Evolutionary conservation across 1,284 basidiomycete genomes (phyloP).

Genomic region (Meira nashicola): DNA sequence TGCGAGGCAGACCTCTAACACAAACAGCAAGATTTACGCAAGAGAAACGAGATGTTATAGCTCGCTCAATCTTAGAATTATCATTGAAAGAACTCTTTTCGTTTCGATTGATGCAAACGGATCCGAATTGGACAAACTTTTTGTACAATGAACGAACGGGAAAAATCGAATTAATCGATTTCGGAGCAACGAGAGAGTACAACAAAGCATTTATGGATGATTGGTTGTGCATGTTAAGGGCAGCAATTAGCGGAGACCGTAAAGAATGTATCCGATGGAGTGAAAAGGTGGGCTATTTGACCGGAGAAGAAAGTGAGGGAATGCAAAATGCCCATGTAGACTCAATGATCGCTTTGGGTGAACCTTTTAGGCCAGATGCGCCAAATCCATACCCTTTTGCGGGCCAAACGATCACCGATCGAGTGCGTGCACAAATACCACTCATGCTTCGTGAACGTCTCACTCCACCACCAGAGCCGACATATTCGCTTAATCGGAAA

Average conservation of each 20-base stretch:
- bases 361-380: constrained; percentile 67
- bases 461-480: constrained; percentile 88
- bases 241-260: constrained; percentile 69
- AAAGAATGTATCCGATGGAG: constrained; percentile 71
- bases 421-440: constrained; percentile 77
- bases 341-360: constrained; percentile 71
- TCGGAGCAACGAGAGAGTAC: constrained; percentile 88
- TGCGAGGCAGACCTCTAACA: constrained; percentile 74
- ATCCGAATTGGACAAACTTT: constrained; percentile 98
- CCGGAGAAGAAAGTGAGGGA: constrained; percentile 78
- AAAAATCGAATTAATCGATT: constrained; percentile 83
- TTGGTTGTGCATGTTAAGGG: constrained; percentile 75
- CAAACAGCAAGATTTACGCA: constrained; percentile 63
- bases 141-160: constrained; percentile 65
- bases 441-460: constrained; percentile 82
- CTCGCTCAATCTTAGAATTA: constrained; percentile 72
- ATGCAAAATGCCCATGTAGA: constrained; percentile 85
- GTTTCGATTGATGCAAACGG: constrained; percentile 93
- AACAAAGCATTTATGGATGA: constrained; percentile 78
- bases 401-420: constrained; percentile 63
- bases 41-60: constrained; percentile 74
- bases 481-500: constrained; percentile 92
- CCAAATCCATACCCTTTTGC: constrained; percentile 67
- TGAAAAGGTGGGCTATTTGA: constrained; percentile 77
- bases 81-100: constrained; percentile 85